A percentile compares a stretch with the other conserved stretches of the same genome.
These are phyloP conservation scores for Trifolium repens DNA, from an alignment of 306 rosid species.

Conservation along the genomic window DNA sequence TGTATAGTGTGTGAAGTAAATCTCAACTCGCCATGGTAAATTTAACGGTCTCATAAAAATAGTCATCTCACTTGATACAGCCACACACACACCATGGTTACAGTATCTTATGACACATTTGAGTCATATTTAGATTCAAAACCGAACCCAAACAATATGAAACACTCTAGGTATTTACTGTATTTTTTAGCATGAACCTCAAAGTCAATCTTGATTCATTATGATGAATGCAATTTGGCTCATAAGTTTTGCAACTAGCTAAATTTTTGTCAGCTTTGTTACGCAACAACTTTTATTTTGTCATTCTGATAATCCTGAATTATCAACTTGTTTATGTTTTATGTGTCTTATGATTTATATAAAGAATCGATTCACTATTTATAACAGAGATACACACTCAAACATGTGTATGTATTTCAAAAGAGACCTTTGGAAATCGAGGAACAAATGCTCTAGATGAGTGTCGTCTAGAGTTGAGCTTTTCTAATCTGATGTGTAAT, in stretches of 20 bases:
- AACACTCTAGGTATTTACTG: neutral
- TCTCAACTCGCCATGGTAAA: neutral
- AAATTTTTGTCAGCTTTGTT: neutral
- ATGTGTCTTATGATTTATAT: neutral
- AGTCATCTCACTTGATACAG: conserved; percentile 6
- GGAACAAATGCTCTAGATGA: conserved; percentile 81
- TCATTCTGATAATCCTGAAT: neutral
- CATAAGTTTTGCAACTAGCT: neutral
- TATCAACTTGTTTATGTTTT: neutral
- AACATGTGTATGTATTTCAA: neutral
- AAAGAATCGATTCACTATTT: neutral
- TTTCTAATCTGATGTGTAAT: conserved; percentile 77
- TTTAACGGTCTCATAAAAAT: neutral
- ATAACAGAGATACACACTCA: neutral
- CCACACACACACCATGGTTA: neutral
- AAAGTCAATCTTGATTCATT: neutral
- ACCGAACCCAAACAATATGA: neutral
- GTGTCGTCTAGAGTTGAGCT: conserved; percentile 62
- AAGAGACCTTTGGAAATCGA: conserved; percentile 83
- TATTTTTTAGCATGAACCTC: neutral
- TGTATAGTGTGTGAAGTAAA: neutral
- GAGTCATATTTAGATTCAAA: neutral
- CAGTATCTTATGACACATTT: neutral
- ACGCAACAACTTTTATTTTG: neutral
- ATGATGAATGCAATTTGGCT: neutral